Percentiles rank a stretch among this genome's conserved stretches.
These are phyloP conservation scores for Neoascochyta sp. DNA, from an alignment of 2,329 filamentous ascomycete genomes.

Conservation along the genomic window DNA sequence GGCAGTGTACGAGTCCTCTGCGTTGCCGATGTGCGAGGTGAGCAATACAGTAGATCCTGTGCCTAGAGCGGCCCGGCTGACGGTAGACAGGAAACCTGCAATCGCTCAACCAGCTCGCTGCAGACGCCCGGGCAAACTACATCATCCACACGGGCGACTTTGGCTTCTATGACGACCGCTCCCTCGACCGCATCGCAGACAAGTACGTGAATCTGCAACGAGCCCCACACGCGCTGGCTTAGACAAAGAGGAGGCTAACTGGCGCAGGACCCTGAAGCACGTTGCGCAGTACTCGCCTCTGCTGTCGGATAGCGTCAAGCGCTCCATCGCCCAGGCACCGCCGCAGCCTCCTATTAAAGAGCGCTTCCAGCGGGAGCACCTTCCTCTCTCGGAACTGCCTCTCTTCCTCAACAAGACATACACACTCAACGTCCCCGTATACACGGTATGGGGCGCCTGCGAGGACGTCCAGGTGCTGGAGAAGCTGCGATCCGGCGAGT, in stretches of 20 bases:
- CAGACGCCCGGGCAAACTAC: constrained; percentile 89
- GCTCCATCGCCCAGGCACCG: constrained; percentile 63
- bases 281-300: constrained; percentile 97
- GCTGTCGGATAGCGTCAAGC: constrained; percentile 71
- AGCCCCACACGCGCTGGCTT: not conserved
- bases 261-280: constrained; percentile 82
- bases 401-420: constrained; percentile 83
- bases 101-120: constrained; percentile 94
- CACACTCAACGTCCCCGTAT: constrained; percentile 92
- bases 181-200: constrained; percentile 93
- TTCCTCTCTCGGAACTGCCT: constrained; percentile 88
- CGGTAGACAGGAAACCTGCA: constrained; percentile 74
- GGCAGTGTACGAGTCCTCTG: constrained; percentile 49
- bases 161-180: constrained; percentile 96
- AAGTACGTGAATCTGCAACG: constrained; percentile 61
- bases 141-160: constrained; percentile 99
- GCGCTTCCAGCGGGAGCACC: constrained; percentile 73
- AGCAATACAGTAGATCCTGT: constrained; percentile 2
- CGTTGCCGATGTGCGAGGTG: constrained; percentile 53
- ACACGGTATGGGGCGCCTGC: constrained; percentile 98
- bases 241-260: constrained; percentile 12
- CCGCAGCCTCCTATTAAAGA: constrained; percentile 71
- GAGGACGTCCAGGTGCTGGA: constrained; percentile 97
- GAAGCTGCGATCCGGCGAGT: constrained; percentile 95
- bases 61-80: constrained; percentile 4